These are phyloP conservation scores for Thinopyrum elongatum DNA, from an alignment of 176 grass and related monocot species.

Conservation along the genomic window DNA sequence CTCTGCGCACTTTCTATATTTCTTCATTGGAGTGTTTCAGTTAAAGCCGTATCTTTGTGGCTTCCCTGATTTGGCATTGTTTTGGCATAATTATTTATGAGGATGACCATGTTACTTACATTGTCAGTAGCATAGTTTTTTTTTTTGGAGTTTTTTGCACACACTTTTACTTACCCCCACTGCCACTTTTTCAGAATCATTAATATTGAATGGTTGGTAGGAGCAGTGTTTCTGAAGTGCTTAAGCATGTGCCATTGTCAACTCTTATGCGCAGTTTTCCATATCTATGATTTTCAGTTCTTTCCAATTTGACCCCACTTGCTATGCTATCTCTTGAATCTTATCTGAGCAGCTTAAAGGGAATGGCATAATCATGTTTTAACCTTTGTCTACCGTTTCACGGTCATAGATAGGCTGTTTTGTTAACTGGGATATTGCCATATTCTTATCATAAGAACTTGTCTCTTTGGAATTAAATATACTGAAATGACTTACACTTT, in stretches of 20 bases:
- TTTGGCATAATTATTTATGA: not conserved
- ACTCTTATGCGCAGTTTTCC: not conserved
- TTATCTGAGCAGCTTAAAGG: not conserved
- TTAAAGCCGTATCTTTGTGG: not conserved
- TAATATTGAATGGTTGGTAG: not conserved
- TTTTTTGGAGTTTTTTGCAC: not conserved
- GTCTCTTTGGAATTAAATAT: conserved; percentile 5
- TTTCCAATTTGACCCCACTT: not conserved
- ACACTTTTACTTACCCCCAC: too few species aligned
- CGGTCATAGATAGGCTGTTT: not conserved
- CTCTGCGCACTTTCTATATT: not conserved
- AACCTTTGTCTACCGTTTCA: not conserved
- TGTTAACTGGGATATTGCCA: not conserved
- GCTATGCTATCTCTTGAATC: not conserved
- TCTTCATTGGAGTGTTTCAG: not conserved
- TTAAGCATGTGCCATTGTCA: not conserved
- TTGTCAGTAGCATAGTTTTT: not conserved
- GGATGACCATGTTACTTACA: not conserved
- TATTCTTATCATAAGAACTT: conserved; percentile 11
- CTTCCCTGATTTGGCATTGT: conserved; percentile 4
- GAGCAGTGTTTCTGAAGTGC: not conserved
- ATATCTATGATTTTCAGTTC: not conserved
- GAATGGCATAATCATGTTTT: conserved; percentile 4
- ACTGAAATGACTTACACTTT: conserved; percentile 16
- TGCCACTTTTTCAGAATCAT: not conserved